Percentiles rank a stretch among this genome's conserved stretches.
These are phyloP conservation scores for Fusarium tuaranense DNA, from an alignment of 2,329 filamentous ascomycete genomes.

Conservation along the genomic window DNA sequence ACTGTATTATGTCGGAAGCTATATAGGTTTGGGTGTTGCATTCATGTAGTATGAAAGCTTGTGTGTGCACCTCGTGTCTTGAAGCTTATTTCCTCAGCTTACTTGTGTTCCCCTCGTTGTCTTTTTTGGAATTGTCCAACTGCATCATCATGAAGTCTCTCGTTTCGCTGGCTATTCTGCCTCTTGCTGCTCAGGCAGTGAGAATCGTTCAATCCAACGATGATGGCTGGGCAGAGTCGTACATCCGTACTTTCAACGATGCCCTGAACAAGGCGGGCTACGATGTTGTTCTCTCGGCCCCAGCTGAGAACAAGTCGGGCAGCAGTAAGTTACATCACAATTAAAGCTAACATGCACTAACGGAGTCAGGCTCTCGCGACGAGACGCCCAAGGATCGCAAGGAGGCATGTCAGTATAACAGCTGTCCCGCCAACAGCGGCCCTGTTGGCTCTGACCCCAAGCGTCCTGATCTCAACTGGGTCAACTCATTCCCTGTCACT, in stretches of 20 bases:
- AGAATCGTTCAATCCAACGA: slow-evolving; percentile 77
- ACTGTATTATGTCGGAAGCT: slow-evolving; percentile 22
- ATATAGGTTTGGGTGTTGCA: slow-evolving; percentile 5
- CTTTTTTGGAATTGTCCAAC: neutral
- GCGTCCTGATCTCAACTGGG: slow-evolving; percentile 70
- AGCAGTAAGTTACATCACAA: slow-evolving; percentile 56
- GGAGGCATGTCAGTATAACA: slow-evolving; percentile 69
- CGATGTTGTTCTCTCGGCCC: slow-evolving; percentile 72
- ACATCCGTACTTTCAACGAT: slow-evolving; percentile 70
- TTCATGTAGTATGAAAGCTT: slow-evolving; percentile 3
- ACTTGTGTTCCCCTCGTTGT: neutral
- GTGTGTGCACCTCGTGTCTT: neutral
- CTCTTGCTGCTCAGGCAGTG: slow-evolving; percentile 48
- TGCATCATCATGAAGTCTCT: slow-evolving; percentile 42
- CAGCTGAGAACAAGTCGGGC: slow-evolving; percentile 75
- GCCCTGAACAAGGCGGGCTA: slow-evolving; percentile 67
- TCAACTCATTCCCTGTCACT: slow-evolving; percentile 77
- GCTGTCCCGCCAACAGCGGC: slow-evolving; percentile 68
- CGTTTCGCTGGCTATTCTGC: slow-evolving; percentile 37
- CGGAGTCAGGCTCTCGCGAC: slow-evolving; percentile 61
- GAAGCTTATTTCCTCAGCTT: neutral
- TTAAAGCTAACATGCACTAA: neutral
- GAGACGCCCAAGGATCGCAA: slow-evolving; percentile 59
- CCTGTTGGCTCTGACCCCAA: slow-evolving; percentile 65
- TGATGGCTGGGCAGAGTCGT: slow-evolving; percentile 79